Conservation (phyloP, 208 protist species). For the Leishmania braziliensis region DNA sequence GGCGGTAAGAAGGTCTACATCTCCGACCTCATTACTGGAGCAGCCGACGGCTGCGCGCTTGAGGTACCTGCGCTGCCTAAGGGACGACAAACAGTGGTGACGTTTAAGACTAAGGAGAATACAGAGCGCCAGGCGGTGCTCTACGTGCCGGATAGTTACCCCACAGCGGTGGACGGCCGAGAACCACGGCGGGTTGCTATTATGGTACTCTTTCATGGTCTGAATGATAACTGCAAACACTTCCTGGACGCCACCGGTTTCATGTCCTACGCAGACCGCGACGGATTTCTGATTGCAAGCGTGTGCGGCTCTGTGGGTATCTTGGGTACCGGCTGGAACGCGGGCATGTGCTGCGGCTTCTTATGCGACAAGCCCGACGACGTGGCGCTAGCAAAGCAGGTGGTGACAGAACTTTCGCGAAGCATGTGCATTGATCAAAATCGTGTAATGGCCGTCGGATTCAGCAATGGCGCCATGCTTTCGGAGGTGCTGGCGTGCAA, state of each 20-base stretch:
- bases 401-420: conserved; percentile 35
- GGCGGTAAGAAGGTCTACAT: conserved; percentile 8
- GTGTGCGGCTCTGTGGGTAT: conserved; percentile 59
- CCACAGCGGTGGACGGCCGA: neutral
- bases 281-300: conserved; percentile 64
- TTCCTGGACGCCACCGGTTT: conserved; percentile 62
- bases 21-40: neutral
- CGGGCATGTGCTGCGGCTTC: conserved; percentile 80
- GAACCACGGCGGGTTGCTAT: conserved; percentile 26
- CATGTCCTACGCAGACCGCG: conserved; percentile 45
- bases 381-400: conserved; percentile 40
- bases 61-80: conserved; percentile 23
- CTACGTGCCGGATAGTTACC: conserved; percentile 46
- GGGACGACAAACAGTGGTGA: conserved; percentile 41
- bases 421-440: conserved; percentile 39
- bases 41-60: conserved; percentile 1
- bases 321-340: conserved; percentile 72
- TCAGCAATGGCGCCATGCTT: conserved; percentile 88
- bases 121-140: conserved; percentile 38
- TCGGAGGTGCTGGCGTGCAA: conserved; percentile 66
- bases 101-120: conserved; percentile 27
- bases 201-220: conserved; percentile 69
- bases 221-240: conserved; percentile 63
- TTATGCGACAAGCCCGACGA: conserved; percentile 47
- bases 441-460: conserved; percentile 66